These are phyloP conservation scores for Saccharata proteae DNA, from an alignment of 2,329 filamentous ascomycete genomes.

Conservation along the genomic window DNA sequence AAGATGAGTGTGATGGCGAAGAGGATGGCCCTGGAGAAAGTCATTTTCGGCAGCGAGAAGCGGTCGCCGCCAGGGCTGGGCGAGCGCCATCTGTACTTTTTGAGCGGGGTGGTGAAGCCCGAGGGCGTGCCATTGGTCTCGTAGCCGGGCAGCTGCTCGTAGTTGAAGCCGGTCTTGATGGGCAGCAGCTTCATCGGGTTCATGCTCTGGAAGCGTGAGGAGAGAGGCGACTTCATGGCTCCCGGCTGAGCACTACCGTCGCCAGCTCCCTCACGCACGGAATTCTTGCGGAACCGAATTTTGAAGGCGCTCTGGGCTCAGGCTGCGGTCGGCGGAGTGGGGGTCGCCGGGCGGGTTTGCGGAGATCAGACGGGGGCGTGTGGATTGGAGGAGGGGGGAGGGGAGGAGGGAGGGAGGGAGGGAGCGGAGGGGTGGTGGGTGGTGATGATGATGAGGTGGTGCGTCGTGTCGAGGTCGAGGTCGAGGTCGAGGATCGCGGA, in stretches of 20 bases:
- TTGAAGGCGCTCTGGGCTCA: slow-evolving; percentile 10
- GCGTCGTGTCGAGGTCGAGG: slow-evolving; percentile 8
- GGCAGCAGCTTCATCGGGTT: slow-evolving; percentile 33
- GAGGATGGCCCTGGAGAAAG: slow-evolving; percentile 28
- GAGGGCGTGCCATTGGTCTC: slow-evolving; percentile 27
- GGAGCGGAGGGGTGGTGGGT: slow-evolving; percentile 12
- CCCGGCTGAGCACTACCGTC: slow-evolving; percentile 12
- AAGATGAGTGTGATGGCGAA: slow-evolving; percentile 29
- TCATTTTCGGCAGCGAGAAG: slow-evolving; percentile 17
- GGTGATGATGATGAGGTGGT: slow-evolving; percentile 11
- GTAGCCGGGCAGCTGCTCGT: slow-evolving; percentile 32
- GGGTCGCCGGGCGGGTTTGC: slow-evolving; percentile 2
- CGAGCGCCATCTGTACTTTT: slow-evolving; percentile 28
- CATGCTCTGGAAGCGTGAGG: slow-evolving; percentile 23
- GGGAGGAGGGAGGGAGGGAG: not conserved
- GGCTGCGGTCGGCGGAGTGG: too few relatives aligned
- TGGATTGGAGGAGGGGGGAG: not conserved
- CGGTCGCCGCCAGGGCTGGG: slow-evolving; percentile 18
- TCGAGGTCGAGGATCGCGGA: slow-evolving; percentile 5
- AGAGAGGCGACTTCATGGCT: slow-evolving; percentile 10
- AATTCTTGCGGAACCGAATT: slow-evolving; percentile 10
- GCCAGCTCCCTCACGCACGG: slow-evolving; percentile 9
- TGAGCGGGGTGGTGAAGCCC: slow-evolving; percentile 22
- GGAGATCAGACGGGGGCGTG: slow-evolving; percentile 2
- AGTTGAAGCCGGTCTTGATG: slow-evolving; percentile 30